Percentiles rank a stretch among this genome's conserved stretches.
phyloP scores from a whole-genome alignment of 495 filamentous ascomycete species.

The Penicillium maclennaniae region DNA sequence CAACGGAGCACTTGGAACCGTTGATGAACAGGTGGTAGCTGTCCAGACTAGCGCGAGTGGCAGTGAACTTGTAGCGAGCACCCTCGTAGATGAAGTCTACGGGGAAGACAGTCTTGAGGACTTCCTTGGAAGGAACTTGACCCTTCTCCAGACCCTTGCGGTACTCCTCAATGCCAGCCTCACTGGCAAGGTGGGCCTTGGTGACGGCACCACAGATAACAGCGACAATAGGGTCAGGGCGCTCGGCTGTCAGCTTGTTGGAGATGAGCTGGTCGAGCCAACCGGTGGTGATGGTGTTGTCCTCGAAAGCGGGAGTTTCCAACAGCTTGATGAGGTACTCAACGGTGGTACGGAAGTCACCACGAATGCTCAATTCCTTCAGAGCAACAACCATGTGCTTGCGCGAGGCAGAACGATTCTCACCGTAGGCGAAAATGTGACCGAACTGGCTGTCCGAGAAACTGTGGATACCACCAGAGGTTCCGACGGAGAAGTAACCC shows the following conservation, averaged over 20 bases:
- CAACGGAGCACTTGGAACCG: conserved; percentile 91
- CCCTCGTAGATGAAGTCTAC: conserved; percentile 99
- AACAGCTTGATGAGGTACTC: conserved; percentile 99
- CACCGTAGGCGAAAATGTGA: conserved; percentile 98
- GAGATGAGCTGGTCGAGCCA: conserved; percentile 99
- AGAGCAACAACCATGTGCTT: conserved; percentile 99
- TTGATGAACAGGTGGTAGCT: conserved; percentile 99
- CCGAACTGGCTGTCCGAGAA: conserved; percentile 99
- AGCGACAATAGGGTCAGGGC: conserved; percentile 86
- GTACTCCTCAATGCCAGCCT: conserved; percentile 83
- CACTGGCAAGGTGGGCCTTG: conserved; percentile 90
- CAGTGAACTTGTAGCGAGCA: conserved; percentile 94
- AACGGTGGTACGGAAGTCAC: conserved; percentile 97
- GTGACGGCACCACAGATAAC: conserved; percentile 92
- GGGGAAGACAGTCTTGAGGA: conserved; percentile 95
- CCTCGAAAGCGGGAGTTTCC: conserved; percentile 96
- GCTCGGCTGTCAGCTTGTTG: conserved; percentile 94
- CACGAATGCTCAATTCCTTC: conserved; percentile 98
- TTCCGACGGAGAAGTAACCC: conserved; percentile 99
- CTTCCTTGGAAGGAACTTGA: conserved; percentile 92
- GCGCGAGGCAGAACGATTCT: conserved; percentile 89
- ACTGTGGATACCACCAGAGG: conserved; percentile 93
- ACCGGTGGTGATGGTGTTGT: conserved; percentile 98
- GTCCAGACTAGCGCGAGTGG: conserved; percentile 85
- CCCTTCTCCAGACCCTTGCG: conserved; percentile 88